Evolutionary conservation across 23 red algal species (phyloP).

Genomic region (Gracilariopsis chorda): DNA sequence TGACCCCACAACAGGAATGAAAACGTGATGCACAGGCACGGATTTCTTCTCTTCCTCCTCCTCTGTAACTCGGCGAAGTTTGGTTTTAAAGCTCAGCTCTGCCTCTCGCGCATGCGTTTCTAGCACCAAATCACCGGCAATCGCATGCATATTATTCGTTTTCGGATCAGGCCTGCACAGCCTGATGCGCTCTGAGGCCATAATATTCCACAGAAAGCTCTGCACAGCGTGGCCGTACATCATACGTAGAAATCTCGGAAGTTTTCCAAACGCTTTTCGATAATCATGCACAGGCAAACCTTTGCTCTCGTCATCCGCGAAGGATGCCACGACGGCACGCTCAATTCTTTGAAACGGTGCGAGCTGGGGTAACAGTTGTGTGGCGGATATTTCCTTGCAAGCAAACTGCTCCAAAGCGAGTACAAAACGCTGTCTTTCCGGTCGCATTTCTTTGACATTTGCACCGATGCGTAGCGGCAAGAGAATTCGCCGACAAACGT

Average conservation of each 20-base stretch:
- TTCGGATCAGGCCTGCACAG: background rate
- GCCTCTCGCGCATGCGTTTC: background rate
- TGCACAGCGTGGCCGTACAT: slow-evolving; percentile 98
- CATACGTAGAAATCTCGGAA: slow-evolving; percentile 73
- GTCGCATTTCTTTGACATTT: slow-evolving; percentile 3
- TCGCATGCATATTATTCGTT: slow-evolving; percentile 1
- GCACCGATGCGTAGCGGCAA: slow-evolving; percentile 28
- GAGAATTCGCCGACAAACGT: slow-evolving; percentile 79
- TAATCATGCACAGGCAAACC: slow-evolving; percentile 47
- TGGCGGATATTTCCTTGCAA: background rate
- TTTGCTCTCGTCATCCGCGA: slow-evolving; percentile 26
- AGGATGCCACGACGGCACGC: slow-evolving; percentile 28
- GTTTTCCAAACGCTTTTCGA: slow-evolving; percentile 60
- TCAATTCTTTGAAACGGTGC: slow-evolving; percentile 29
- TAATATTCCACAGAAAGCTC: slow-evolving; percentile 92
- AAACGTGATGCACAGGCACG: slow-evolving; percentile 56
- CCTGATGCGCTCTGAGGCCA: slow-evolving; percentile 82
- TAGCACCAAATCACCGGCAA: slow-evolving; percentile 44
- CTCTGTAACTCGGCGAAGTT: slow-evolving; percentile 49
- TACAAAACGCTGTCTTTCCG: slow-evolving; percentile 18
- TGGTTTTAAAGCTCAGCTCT: slow-evolving; percentile 40
- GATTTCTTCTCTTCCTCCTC: slow-evolving; percentile 54
- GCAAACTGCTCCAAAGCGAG: slow-evolving; percentile 32
- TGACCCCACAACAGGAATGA: slow-evolving; percentile 76
- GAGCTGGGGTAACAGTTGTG: slow-evolving; percentile 16